Percentiles rank a stretch among this genome's conserved stretches.
Conservation (phyloP, 1,139 yeast genomes). For the Protomyces inouyei region DNA sequence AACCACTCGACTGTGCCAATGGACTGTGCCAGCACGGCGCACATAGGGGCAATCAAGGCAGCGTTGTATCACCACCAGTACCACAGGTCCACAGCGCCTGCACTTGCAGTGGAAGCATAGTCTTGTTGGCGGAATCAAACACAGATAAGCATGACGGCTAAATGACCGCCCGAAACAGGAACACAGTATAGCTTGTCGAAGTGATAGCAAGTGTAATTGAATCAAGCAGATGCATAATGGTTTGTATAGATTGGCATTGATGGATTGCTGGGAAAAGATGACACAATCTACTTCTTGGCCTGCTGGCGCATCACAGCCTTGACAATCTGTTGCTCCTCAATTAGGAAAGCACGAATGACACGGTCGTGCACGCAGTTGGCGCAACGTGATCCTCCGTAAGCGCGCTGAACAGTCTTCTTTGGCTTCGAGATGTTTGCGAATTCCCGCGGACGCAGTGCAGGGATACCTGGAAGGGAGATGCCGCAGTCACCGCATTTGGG, state of each 20-base stretch:
- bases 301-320: constrained; percentile 25
- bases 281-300: constrained; percentile 14
- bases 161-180: no score
- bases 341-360: constrained; percentile 96
- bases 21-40: not conserved
- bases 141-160: no score
- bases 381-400: constrained; percentile 99
- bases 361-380: constrained; percentile 94
- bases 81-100: no score
- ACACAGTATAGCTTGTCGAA: no score
- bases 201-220: no score
- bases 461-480: constrained; percentile 74
- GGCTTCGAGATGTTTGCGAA: constrained; percentile 93
- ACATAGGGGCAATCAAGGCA: not conserved
- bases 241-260: no score
- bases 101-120: no score
- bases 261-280: no score
- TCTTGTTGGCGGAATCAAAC: no score
- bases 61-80: not conserved
- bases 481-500: constrained; percentile 99
- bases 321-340: constrained; percentile 82
- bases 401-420: constrained; percentile 97
- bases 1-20: not conserved
- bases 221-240: no score
- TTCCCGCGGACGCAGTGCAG: constrained; percentile 95